Evolutionary conservation across 2,329 filamentous ascomycete species (phyloP).

Genomic region (Colletotrichum chlorophyti): DNA sequence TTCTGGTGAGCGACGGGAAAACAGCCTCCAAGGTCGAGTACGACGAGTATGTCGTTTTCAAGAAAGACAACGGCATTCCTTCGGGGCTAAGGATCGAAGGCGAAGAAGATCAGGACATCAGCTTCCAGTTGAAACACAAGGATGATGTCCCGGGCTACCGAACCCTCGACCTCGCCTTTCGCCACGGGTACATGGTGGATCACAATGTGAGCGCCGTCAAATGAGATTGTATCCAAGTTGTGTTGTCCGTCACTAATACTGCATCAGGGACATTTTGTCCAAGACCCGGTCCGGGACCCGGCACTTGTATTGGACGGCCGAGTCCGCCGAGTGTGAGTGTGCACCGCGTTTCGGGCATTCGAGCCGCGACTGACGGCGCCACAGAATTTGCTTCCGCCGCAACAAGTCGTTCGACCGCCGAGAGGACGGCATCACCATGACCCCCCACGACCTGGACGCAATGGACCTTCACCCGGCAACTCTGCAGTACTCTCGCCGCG

Average conservation of each 20-base stretch:
- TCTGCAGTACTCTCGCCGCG: slow-evolving; percentile 45
- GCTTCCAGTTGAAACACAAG: slow-evolving; percentile 42
- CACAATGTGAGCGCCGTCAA: slow-evolving; percentile 31
- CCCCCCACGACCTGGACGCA: slow-evolving; percentile 40
- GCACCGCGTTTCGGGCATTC: rapidly evolving
- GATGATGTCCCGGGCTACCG: slow-evolving; percentile 39
- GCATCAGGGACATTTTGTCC: slow-evolving; percentile 22
- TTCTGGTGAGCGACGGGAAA: slow-evolving; percentile 39
- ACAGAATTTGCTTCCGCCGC: slow-evolving; percentile 44
- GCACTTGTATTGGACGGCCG: slow-evolving; percentile 38
- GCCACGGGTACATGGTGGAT: slow-evolving; percentile 38
- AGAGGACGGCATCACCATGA: slow-evolving; percentile 44
- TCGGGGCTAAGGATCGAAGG: slow-evolving; percentile 12
- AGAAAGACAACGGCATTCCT: slow-evolving; percentile 30
- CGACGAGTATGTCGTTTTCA: slow-evolving; percentile 47
- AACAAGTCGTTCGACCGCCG: slow-evolving; percentile 38
- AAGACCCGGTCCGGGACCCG: slow-evolving; percentile 21
- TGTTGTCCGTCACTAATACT: not conserved
- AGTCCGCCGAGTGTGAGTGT: slow-evolving; percentile 42
- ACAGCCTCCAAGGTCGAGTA: slow-evolving; percentile 43
- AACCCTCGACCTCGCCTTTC: slow-evolving; percentile 41
- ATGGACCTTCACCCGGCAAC: slow-evolving; percentile 47
- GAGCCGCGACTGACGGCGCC: not conserved
- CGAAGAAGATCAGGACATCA: slow-evolving; percentile 21
- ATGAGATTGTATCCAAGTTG: not conserved